Percentiles rank a stretch among this genome's conserved stretches.
Evolutionary conservation across 2,329 filamentous ascomycete genomes (phyloP).

Genomic region (Thielaviopsis euricoi): DNA sequence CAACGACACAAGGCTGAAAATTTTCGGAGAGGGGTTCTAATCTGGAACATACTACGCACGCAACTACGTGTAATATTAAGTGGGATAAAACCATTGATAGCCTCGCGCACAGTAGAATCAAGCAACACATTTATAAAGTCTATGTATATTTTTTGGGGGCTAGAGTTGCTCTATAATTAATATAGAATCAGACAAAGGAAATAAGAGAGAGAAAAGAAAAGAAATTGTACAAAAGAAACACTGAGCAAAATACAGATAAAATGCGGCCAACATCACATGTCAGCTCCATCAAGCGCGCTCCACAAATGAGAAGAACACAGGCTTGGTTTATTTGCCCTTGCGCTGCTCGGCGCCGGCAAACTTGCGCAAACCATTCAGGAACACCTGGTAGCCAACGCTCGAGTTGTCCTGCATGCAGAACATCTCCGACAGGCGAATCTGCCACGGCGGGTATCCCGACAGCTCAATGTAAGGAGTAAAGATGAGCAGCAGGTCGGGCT

Average conservation of each 20-base stretch:
- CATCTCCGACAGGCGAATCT: slow-evolving; percentile 86
- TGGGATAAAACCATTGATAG: neutral
- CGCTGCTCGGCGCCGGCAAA: slow-evolving; percentile 82
- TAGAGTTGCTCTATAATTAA: neutral
- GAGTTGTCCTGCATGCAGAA: slow-evolving; percentile 64
- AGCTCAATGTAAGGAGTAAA: slow-evolving; percentile 75
- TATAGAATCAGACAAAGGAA: neutral
- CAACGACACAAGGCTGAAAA: slow-evolving; percentile 6
- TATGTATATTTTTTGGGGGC: neutral
- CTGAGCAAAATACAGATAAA: slow-evolving; percentile 4
- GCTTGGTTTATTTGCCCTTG: slow-evolving; percentile 43
- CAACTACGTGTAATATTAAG: neutral
- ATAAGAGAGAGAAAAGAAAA: slow-evolving; percentile 11
- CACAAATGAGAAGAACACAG: neutral
- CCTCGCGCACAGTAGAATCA: neutral
- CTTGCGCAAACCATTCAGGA: slow-evolving; percentile 67
- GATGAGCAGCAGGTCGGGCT: slow-evolving; percentile 77
- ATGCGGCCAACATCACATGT: neutral
- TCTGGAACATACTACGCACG: neutral
- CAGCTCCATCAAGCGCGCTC: neutral
- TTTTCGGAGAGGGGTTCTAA: slow-evolving; percentile 1
- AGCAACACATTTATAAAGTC: neutral
- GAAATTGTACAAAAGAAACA: slow-evolving; percentile 13
- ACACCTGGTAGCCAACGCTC: slow-evolving; percentile 85
- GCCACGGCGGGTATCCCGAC: slow-evolving; percentile 91